Conservation (phyloP, 768 basidiomycete species). For the Podaxis rugospora region DNA sequence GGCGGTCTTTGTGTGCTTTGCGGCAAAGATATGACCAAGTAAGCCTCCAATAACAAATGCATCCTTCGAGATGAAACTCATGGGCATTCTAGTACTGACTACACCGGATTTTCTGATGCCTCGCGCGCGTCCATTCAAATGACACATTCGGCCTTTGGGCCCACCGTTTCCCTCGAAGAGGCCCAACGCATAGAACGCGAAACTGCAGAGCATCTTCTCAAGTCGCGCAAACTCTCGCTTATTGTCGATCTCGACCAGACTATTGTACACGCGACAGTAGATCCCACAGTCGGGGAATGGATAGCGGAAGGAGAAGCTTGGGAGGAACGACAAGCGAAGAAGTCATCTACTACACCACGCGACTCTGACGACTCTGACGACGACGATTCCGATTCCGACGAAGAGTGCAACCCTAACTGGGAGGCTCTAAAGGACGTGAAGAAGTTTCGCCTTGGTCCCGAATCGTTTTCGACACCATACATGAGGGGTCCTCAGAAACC, state of each 20-base stretch:
- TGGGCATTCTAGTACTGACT: conserved; percentile 54
- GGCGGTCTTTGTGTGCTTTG: conserved; percentile 91
- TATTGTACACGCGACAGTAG: conserved; percentile 97
- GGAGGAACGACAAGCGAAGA: conserved; percentile 56
- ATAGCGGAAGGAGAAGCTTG: conserved; percentile 80
- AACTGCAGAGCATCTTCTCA: conserved; percentile 74
- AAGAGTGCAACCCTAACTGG: conserved; percentile 89
- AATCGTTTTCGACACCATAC: conserved; percentile 49
- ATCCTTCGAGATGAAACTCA: conserved; percentile 12
- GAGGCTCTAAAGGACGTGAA: conserved; percentile 87
- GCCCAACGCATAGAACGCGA: conserved; percentile 85
- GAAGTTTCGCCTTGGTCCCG: conserved; percentile 84
- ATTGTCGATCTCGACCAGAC: conserved; percentile 99
- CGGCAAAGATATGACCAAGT: conserved; percentile 94
- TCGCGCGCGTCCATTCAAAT: conserved; percentile 88
- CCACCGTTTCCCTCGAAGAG: conserved; percentile 89
- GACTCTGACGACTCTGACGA: conserved; percentile 36
- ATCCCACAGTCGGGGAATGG: conserved; percentile 99
- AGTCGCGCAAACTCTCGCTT: conserved; percentile 76
- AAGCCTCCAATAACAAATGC: conserved; percentile 24
- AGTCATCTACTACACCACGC: conserved; percentile 26
- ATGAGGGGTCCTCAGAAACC: conserved; percentile 31
- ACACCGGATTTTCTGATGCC: conserved; percentile 83
- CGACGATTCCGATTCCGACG: conserved; percentile 38
- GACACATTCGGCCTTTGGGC: conserved; percentile 89